Conservation (phyloP, 257 asterid genomes). For the Solanum tacnaense region DNA sequence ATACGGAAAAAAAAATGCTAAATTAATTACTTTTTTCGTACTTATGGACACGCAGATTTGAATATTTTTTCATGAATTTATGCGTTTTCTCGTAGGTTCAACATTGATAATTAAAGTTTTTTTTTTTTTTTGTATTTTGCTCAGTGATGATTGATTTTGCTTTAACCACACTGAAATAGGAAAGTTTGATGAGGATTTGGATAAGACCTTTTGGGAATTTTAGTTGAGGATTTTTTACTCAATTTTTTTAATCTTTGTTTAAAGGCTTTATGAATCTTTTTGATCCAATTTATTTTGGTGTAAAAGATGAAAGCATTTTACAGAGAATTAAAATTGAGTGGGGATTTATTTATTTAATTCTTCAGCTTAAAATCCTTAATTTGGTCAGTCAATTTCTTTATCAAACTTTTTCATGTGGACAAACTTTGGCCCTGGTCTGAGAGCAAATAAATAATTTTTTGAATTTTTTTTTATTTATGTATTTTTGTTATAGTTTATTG, state of each 20-base stretch:
- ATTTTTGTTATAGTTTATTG: not conserved
- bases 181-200: not conserved
- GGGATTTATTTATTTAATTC: constrained; percentile 8
- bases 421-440: constrained; percentile 47
- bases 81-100: constrained; percentile 71
- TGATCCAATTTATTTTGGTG: constrained; percentile 4
- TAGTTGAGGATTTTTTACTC: constrained; percentile 10
- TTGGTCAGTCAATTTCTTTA: constrained; percentile 1
- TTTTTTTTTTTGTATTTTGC: constrained; percentile 4
- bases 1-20: constrained; percentile 42
- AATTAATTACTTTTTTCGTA: constrained; percentile 4
- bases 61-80: constrained; percentile 21
- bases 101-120: no score
- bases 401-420: constrained; percentile 36
- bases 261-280: constrained; percentile 37
- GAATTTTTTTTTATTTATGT: no score
- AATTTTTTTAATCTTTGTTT: not conserved
- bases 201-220: constrained; percentile 15
- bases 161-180: constrained; percentile 78
- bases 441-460: constrained; percentile 7
- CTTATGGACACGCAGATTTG: constrained; percentile 67
- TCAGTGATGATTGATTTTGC: constrained; percentile 69
- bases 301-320: constrained; percentile 25
- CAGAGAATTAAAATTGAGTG: constrained; percentile 3
- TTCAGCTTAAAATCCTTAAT: constrained; percentile 19